phyloP scores from a whole-genome alignment of 2,329 filamentous ascomycete species.

The Aspergillus sp. region DNA sequence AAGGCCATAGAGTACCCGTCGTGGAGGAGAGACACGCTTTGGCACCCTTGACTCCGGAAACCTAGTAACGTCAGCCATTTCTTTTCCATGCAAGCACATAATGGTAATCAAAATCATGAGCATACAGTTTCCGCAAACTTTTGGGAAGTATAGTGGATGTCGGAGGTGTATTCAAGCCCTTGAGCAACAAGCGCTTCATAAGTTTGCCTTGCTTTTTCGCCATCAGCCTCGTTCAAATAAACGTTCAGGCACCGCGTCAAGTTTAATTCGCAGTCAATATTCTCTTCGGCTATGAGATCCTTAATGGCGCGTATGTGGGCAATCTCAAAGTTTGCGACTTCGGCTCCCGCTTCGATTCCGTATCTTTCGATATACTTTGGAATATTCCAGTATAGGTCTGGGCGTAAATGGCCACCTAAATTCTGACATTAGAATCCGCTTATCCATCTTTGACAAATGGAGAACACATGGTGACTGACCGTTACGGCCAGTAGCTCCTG shows the following conservation, averaged over 20 bases:
- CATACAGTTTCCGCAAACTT: conserved; percentile 32
- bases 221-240: conserved; percentile 37
- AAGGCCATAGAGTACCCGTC: conserved; percentile 56
- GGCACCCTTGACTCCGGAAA: conserved; percentile 43
- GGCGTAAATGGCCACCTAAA: conserved; percentile 42
- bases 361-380: conserved; percentile 36
- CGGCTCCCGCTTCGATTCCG: conserved; percentile 38
- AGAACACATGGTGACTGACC: conserved; percentile 24
- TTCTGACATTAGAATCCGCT: neutral
- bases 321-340: conserved; percentile 45
- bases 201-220: conserved; percentile 24
- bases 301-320: conserved; percentile 45
- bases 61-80: conserved; percentile 12
- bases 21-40: conserved; percentile 39
- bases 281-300: conserved; percentile 41
- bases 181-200: conserved; percentile 33
- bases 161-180: conserved; percentile 30
- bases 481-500: conserved; percentile 48
- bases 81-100: neutral
- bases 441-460: neutral
- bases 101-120: neutral
- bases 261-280: conserved; percentile 48
- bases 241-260: conserved; percentile 46
- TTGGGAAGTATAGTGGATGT: conserved; percentile 27
- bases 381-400: conserved; percentile 45